These are phyloP conservation scores for Candida anglica DNA, from an alignment of 805 yeast genomes.

Conservation along the genomic window DNA sequence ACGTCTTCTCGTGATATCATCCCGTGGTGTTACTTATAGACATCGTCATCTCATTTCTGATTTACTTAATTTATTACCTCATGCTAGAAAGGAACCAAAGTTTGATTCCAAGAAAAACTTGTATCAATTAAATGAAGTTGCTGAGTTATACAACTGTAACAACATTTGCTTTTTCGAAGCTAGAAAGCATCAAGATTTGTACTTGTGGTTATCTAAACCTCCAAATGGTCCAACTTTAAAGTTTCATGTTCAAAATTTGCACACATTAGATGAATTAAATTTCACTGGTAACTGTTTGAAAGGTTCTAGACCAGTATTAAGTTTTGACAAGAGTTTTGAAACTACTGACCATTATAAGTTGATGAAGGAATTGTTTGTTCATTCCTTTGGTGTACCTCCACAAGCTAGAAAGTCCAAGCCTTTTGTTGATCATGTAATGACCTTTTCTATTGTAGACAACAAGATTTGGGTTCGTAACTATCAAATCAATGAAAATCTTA, in stretches of 20 bases:
- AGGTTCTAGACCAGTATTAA: slow-evolving; percentile 91
- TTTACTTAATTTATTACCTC: slow-evolving; percentile 77
- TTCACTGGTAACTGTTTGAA: slow-evolving; percentile 94
- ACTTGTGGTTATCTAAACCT: slow-evolving; percentile 91
- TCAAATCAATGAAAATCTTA: slow-evolving; percentile 71
- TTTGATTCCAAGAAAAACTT: slow-evolving; percentile 89
- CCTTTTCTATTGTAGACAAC: slow-evolving; percentile 87
- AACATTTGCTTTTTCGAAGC: slow-evolving; percentile 92
- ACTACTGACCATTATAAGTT: slow-evolving; percentile 63
- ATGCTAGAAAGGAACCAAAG: slow-evolving; percentile 94
- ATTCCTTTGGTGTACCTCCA: slow-evolving; percentile 89
- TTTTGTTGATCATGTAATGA: slow-evolving; percentile 90
- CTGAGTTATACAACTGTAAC: slow-evolving; percentile 96
- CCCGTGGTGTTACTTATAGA: slow-evolving; percentile 92
- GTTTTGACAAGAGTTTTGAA: slow-evolving; percentile 77
- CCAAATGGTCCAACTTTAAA: slow-evolving; percentile 97
- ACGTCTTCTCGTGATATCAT: slow-evolving; percentile 81
- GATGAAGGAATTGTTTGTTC: slow-evolving; percentile 59
- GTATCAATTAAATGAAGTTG: slow-evolving; percentile 87
- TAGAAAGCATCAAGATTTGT: slow-evolving; percentile 92
- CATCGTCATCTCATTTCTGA: slow-evolving; percentile 93
- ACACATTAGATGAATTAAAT: slow-evolving; percentile 92
- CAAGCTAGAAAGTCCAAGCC: slow-evolving; percentile 90
- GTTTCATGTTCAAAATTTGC: slow-evolving; percentile 90
- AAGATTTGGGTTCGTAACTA: slow-evolving; percentile 95